Evolutionary conservation across 352 stramenopile species (phyloP).

Genomic region (Bremia lactucae): DNA sequence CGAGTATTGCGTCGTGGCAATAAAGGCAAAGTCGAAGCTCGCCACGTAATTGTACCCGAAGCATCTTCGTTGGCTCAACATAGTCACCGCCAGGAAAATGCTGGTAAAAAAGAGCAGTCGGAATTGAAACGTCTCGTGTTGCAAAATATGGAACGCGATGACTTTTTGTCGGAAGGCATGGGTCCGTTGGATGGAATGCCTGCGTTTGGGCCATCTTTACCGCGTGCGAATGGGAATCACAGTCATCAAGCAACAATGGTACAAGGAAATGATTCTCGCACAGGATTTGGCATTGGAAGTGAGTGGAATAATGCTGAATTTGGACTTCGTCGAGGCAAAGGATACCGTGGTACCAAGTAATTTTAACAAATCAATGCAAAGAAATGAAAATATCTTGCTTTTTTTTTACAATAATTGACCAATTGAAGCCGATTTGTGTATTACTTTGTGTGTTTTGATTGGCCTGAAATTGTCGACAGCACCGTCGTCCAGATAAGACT

Average conservation of each 20-base stretch:
- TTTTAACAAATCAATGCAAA: too few species aligned
- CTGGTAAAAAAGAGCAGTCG: slow-evolving; percentile 78
- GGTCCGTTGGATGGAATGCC: slow-evolving; percentile 11
- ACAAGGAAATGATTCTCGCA: slow-evolving; percentile 21
- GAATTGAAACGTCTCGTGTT: slow-evolving; percentile 82
- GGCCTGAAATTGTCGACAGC: slow-evolving; percentile 26
- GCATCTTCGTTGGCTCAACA: slow-evolving; percentile 89
- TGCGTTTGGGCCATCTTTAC: slow-evolving; percentile 8
- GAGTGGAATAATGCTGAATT: slow-evolving; percentile 85
- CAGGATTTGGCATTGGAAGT: slow-evolving; percentile 47
- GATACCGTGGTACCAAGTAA: slow-evolving; percentile 62
- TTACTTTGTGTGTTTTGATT: too few species aligned
- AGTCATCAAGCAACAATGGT: slow-evolving; percentile 9
- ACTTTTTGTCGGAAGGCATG: slow-evolving; percentile 43
- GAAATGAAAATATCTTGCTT: too few species aligned
- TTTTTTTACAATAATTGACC: too few species aligned
- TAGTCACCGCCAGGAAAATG: slow-evolving; percentile 79
- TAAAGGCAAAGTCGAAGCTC: slow-evolving; percentile 94
- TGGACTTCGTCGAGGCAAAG: slow-evolving; percentile 49
- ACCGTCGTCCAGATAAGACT: slow-evolving; percentile 35
- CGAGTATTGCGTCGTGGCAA: slow-evolving; percentile 93
- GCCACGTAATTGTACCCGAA: slow-evolving; percentile 87
- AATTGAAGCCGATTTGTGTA: too few species aligned
- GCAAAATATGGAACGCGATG: slow-evolving; percentile 79
- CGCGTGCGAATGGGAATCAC: slow-evolving; percentile 16